phyloP scores from a whole-genome alignment of 2,329 filamentous ascomycete genomes.

The Fusarium ambrosium region DNA sequence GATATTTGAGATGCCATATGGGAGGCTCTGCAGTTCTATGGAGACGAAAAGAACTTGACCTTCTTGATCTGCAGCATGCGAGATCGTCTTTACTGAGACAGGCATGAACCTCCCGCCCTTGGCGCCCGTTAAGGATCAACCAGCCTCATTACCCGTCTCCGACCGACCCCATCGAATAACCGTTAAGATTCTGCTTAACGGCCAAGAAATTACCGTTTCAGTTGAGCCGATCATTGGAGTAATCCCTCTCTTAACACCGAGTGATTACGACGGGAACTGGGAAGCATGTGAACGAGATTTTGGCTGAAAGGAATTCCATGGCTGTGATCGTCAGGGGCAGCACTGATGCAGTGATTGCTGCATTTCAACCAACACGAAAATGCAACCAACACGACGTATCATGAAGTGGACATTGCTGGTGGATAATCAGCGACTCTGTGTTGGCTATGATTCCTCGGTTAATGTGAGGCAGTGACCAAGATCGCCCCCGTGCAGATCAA shows the following conservation, averaged over 20 bases:
- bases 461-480: not conserved
- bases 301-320: not conserved
- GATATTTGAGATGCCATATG: not conserved
- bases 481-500: not conserved
- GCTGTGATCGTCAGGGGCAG: not conserved
- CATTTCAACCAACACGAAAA: not conserved
- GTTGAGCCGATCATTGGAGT: not conserved
- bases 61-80: not conserved
- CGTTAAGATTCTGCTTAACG: not conserved
- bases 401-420: not conserved
- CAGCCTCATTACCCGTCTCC: not conserved
- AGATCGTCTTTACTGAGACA: not conserved
- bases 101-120: not conserved
- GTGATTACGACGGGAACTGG: not conserved
- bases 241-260: not conserved
- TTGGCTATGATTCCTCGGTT: not conserved
- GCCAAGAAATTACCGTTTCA: not conserved
- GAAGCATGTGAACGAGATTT: not conserved
- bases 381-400: not conserved
- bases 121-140: not conserved
- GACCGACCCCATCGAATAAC: not conserved
- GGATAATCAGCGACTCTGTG: not conserved
- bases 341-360: not conserved
- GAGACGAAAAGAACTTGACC: not conserved
- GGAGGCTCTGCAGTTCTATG: not conserved